These are phyloP conservation scores for Fusarium devonianum DNA, from an alignment of 2,329 filamentous ascomycete species.

Conservation along the genomic window DNA sequence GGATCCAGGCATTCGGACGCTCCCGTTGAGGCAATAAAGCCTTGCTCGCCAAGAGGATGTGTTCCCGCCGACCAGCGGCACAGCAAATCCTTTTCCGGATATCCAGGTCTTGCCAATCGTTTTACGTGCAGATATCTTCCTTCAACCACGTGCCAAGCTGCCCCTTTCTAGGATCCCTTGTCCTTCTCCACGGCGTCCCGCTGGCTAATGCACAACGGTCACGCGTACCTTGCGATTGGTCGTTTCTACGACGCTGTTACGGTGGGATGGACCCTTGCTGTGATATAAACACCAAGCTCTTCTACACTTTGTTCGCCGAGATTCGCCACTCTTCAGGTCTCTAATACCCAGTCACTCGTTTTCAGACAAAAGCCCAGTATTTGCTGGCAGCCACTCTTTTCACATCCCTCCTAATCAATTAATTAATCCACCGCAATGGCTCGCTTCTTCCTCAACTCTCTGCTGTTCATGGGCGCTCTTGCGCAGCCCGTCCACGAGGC, in stretches of 20 bases:
- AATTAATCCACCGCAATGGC: conserved; percentile 11
- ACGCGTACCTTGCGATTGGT: not conserved
- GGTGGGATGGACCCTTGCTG: not conserved
- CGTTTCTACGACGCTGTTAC: not conserved
- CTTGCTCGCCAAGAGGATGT: not conserved
- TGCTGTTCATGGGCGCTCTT: conserved; percentile 15
- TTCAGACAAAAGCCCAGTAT: not conserved
- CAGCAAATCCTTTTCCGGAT: not conserved
- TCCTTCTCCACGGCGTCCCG: not conserved
- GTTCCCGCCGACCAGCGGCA: not conserved
- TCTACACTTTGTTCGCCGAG: not conserved
- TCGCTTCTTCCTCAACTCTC: conserved; percentile 14
- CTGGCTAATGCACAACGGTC: too few species aligned
- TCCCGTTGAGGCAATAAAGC: too few species aligned
- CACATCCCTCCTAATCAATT: not conserved
- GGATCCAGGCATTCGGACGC: too few species aligned
- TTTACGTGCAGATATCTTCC: too few species aligned
- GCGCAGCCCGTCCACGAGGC: conserved; percentile 5
- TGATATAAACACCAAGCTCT: conserved; percentile 8
- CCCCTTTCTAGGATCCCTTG: conserved; percentile 16
- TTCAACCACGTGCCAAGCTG: not conserved
- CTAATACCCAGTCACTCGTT: conserved; percentile 2
- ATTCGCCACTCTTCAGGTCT: not conserved
- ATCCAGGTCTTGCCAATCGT: too few species aligned
- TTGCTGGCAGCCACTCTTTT: conserved; percentile 7